phyloP scores from a whole-genome alignment of 305 asterid species.

The Galium porrigens region DNA sequence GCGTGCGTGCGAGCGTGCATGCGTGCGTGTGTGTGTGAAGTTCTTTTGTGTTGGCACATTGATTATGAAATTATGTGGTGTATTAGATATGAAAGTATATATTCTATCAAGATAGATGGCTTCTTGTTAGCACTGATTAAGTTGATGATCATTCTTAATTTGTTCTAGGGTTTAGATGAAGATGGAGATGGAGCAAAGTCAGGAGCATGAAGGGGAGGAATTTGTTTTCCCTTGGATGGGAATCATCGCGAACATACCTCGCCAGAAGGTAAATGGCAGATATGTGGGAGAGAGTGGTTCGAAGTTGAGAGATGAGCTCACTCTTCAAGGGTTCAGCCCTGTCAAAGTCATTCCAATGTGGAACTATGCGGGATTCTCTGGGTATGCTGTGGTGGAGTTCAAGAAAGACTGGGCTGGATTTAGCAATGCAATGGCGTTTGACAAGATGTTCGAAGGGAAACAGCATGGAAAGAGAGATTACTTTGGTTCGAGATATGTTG shows the following conservation, averaged over 20 bases:
- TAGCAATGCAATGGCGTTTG: constrained; percentile 40
- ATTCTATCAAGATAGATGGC: background rate
- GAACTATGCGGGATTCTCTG: constrained; percentile 37
- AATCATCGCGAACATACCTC: constrained; percentile 40
- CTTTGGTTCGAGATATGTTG: constrained; percentile 9
- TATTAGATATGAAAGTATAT: too few species aligned
- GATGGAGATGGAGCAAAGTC: background rate
- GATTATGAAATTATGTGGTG: too few species aligned
- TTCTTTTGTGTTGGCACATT: too few species aligned
- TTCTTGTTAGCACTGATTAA: background rate
- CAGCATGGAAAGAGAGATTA: constrained; percentile 38
- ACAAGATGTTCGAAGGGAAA: constrained; percentile 35
- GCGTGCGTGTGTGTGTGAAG: too few species aligned
- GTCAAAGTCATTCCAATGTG: constrained; percentile 33
- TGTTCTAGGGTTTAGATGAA: background rate
- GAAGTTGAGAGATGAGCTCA: constrained; percentile 27
- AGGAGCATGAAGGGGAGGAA: constrained; percentile 5
- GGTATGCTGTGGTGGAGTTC: constrained; percentile 44
- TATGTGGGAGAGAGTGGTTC: constrained; percentile 41
- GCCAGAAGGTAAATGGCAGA: constrained; percentile 16
- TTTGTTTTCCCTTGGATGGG: constrained; percentile 32
- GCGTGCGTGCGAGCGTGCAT: too few species aligned
- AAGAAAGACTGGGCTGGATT: constrained; percentile 35
- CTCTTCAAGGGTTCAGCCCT: constrained; percentile 34
- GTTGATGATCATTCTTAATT: background rate